Evolutionary conservation across 352 stramenopile genomes (phyloP).

Genomic region (Globisporangium spinosum): DNA sequence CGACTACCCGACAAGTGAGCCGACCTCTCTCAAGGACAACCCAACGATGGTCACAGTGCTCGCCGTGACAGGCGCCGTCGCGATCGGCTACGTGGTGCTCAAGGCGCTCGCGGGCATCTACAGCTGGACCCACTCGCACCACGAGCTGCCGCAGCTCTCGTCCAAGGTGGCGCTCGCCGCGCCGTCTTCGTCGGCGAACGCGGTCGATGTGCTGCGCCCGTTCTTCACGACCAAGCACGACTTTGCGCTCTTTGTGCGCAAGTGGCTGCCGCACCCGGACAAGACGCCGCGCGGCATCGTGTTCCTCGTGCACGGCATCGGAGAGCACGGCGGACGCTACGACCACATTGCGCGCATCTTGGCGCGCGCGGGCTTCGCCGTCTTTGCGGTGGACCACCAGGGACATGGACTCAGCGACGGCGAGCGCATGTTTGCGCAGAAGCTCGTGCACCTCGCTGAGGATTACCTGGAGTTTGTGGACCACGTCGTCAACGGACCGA

Average conservation of each 20-base stretch:
- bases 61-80: background rate
- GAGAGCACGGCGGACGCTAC: slow-evolving; percentile 48
- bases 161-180: slow-evolving; percentile 5
- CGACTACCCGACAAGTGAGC: background rate
- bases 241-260: slow-evolving; percentile 41
- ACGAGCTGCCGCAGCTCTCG: slow-evolving; percentile 21
- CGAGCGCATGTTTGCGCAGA: slow-evolving; percentile 47
- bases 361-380: slow-evolving; percentile 28
- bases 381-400: slow-evolving; percentile 60
- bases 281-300: slow-evolving; percentile 28
- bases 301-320: slow-evolving; percentile 56
- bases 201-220: slow-evolving; percentile 21
- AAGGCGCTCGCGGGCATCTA: slow-evolving; percentile 6
- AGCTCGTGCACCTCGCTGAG: slow-evolving; percentile 39
- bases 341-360: slow-evolving; percentile 43
- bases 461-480: slow-evolving; percentile 56
- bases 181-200: background rate
- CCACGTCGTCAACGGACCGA: slow-evolving; percentile 28
- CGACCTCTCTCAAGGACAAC: background rate
- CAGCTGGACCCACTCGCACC: slow-evolving; percentile 12
- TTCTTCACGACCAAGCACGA: slow-evolving; percentile 38
- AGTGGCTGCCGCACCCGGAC: slow-evolving; percentile 36
- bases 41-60: background rate
- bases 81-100: background rate
- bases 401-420: slow-evolving; percentile 57